phyloP scores from a whole-genome alignment of 2,329 filamentous ascomycete species.

The Didymella segeticola region DNA sequence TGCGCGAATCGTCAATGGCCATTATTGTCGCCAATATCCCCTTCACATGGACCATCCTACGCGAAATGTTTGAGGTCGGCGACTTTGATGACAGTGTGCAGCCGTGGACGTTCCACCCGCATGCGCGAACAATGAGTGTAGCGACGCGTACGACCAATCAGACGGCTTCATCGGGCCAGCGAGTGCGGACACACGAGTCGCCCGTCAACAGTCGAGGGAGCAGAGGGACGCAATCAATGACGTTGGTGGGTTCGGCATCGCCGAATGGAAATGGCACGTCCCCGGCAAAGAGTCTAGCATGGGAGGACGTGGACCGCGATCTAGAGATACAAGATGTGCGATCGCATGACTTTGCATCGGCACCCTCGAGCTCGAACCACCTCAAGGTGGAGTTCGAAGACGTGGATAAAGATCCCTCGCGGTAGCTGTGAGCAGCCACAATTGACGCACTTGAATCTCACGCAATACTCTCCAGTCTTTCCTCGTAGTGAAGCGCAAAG shows the following conservation, averaged over 20 bases:
- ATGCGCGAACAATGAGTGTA: constrained; percentile 32
- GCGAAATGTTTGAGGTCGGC: constrained; percentile 54
- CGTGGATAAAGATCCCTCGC: neutral
- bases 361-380: neutral
- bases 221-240: constrained; percentile 21
- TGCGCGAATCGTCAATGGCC: constrained; percentile 39
- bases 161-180: constrained; percentile 9
- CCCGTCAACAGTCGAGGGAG: constrained; percentile 15
- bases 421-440: no score
- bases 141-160: constrained; percentile 24
- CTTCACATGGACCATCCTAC: constrained; percentile 59
- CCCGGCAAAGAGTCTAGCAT: constrained; percentile 7
- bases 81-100: constrained; percentile 39
- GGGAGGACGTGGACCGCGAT: constrained; percentile 1
- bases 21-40: constrained; percentile 59
- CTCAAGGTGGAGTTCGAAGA: neutral
- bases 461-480: no score
- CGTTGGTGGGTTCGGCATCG: constrained; percentile 20
- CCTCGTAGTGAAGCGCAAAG: neutral
- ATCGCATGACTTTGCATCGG: constrained; percentile 1
- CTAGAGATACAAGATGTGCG: neutral
- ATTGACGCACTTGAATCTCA: no score
- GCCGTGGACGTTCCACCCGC: constrained; percentile 40
- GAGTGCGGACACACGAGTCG: constrained; percentile 15
- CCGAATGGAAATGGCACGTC: constrained; percentile 13